A percentile compares a stretch with the other conserved stretches of the same genome.
Evolutionary conservation across 2,329 filamentous ascomycete genomes (phyloP).

Genomic region (Pseudocercospora crystallina): DNA sequence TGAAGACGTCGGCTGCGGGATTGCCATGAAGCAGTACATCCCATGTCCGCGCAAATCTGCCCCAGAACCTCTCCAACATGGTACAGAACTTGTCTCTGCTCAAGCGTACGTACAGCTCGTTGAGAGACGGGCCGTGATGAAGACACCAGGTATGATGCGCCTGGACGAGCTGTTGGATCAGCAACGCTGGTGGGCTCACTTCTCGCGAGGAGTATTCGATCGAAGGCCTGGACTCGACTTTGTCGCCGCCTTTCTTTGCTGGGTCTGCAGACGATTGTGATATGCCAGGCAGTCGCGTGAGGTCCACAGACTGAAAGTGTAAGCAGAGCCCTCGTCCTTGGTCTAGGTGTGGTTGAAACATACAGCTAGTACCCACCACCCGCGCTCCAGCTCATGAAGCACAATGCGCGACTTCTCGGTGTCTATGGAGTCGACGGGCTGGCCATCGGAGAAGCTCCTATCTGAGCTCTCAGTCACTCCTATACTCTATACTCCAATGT

Average conservation of each 20-base stretch:
- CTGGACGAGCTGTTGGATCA: slow-evolving; percentile 77
- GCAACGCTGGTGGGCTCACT: slow-evolving; percentile 75
- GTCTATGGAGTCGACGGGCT: slow-evolving; percentile 79
- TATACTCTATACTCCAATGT: slow-evolving; percentile 4
- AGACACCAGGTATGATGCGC: slow-evolving; percentile 83
- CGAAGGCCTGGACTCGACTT: slow-evolving; percentile 34
- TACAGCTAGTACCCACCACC: slow-evolving; percentile 95
- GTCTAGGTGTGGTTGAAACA: slow-evolving; percentile 37
- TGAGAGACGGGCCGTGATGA: slow-evolving; percentile 77
- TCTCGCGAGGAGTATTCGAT: slow-evolving; percentile 87
- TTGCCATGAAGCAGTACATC: slow-evolving; percentile 89
- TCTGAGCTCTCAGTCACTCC: slow-evolving; percentile 29
- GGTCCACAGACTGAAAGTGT: slow-evolving; percentile 66
- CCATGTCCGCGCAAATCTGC: slow-evolving; percentile 67
- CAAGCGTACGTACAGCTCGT: slow-evolving; percentile 65
- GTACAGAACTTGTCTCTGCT: slow-evolving; percentile 68
- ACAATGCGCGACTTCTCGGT: slow-evolving; percentile 86
- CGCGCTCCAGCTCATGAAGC: slow-evolving; percentile 79
- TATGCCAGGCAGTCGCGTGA: slow-evolving; percentile 67
- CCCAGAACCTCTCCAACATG: slow-evolving; percentile 80
- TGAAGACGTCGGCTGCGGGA: slow-evolving; percentile 74
- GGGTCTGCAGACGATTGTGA: slow-evolving; percentile 35
- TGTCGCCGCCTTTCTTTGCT: slow-evolving; percentile 25
- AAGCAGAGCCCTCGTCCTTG: slow-evolving; percentile 8
- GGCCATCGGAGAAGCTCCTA: slow-evolving; percentile 74